Percentiles rank a stretch among this genome's conserved stretches.
Conservation (phyloP, 2,329 filamentous ascomycete species). For the Colletotrichum tropicicola region DNA sequence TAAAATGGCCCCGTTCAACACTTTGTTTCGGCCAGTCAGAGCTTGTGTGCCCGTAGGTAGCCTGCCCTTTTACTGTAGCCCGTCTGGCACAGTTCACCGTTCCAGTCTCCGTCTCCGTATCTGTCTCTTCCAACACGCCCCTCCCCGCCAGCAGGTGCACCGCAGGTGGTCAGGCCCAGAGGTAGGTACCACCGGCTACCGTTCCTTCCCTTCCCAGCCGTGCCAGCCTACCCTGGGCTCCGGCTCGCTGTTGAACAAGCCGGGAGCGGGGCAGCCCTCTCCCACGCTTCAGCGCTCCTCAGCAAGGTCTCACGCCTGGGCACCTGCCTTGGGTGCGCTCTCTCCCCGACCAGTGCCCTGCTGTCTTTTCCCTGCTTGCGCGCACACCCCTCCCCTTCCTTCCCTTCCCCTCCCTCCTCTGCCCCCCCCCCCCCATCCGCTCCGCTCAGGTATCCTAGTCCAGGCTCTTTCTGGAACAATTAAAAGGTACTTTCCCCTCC, state of each 20-base stretch:
- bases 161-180: not conserved
- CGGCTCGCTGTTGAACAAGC: constrained; percentile 1
- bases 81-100: constrained; percentile 2
- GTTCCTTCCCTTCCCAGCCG: not conserved
- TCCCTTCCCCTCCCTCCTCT: not conserved
- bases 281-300: not conserved
- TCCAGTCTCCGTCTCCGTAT: not conserved
- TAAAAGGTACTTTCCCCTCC: constrained; percentile 24
- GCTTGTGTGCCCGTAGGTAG: not conserved
- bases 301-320: not conserved
- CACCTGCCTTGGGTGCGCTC: too few relatives aligned
- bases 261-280: not conserved
- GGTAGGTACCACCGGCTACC: too few relatives aligned
- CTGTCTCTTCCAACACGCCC: not conserved
- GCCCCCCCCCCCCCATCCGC: not conserved
- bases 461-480: constrained; percentile 21
- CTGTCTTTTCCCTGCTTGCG: not conserved
- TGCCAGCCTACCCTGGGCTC: not conserved
- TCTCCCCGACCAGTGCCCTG: not conserved
- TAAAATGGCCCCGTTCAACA: not conserved
- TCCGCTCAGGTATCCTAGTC: constrained; percentile 12
- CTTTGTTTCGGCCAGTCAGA: constrained; percentile 1
- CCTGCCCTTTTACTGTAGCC: constrained; percentile 4
- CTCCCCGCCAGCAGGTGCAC: not conserved
- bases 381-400: not conserved